A percentile compares a stretch with the other conserved stretches of the same genome.
Conservation (phyloP, 2,329 filamentous ascomycete genomes). For the Lachnellula cervina region DNA sequence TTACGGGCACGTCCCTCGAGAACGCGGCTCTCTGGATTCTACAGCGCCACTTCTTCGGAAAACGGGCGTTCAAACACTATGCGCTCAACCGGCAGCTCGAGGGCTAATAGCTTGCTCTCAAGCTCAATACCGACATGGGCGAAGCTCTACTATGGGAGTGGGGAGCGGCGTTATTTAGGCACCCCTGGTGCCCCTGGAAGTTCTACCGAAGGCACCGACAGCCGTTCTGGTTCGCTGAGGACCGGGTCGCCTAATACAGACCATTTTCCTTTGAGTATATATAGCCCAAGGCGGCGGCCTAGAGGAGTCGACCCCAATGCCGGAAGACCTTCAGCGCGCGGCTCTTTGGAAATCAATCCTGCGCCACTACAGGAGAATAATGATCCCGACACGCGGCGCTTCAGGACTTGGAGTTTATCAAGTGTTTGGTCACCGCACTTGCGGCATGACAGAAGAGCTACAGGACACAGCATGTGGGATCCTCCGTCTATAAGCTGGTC, state of each 20-base stretch:
- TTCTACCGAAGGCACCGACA: conserved; percentile 34
- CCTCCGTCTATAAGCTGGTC: conserved; percentile 67
- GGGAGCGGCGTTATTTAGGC: conserved; percentile 50
- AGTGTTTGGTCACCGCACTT: conserved; percentile 72
- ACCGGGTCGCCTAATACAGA: conserved; percentile 48
- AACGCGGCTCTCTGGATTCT: conserved; percentile 47
- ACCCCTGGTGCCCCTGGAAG: conserved; percentile 20
- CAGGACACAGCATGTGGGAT: conserved; percentile 61
- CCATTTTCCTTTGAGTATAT: conserved; percentile 41
- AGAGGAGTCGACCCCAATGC: conserved; percentile 33
- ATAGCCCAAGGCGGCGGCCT: conserved; percentile 42
- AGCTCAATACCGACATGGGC: conserved; percentile 41
- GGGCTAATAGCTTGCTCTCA: conserved; percentile 39
- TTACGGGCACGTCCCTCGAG: conserved; percentile 50
- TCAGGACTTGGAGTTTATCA: conserved; percentile 50
- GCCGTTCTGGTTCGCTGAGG: conserved; percentile 42
- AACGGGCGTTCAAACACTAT: conserved; percentile 30
- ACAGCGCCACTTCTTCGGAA: conserved; percentile 43
- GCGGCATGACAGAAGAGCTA: conserved; percentile 55
- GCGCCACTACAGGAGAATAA: conserved; percentile 18
- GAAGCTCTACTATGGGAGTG: conserved; percentile 66
- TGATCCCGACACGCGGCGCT: conserved; percentile 15
- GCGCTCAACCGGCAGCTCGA: conserved; percentile 36
- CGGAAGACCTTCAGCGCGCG: conserved; percentile 27
- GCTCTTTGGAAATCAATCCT: conserved; percentile 43